A percentile compares a stretch with the other conserved stretches of the same genome.
Evolutionary conservation across 164 flowering plant genomes (phyloP).

Genomic region (Annona squamosa): DNA sequence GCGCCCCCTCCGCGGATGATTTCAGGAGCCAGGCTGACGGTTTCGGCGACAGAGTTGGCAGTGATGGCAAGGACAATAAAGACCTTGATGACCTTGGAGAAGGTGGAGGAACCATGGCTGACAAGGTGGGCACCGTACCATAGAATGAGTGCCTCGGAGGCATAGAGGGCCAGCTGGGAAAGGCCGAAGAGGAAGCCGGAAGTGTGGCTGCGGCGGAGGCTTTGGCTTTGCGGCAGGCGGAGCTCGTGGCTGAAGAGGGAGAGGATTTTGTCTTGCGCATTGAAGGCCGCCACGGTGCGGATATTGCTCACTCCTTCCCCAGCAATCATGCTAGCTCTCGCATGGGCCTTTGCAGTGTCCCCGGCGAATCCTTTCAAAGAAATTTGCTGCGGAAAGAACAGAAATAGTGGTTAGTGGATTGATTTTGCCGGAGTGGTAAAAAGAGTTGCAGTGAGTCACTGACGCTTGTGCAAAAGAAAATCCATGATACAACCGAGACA

Average conservation of each 20-base stretch:
- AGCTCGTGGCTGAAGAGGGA: constrained; percentile 75
- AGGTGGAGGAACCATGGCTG: constrained; percentile 72
- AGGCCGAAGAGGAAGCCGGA: constrained; percentile 85
- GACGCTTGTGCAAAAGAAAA: too few species aligned
- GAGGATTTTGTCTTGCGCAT: constrained; percentile 83
- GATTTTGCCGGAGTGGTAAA: not conserved
- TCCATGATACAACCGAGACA: too few species aligned
- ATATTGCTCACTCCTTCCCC: constrained; percentile 99
- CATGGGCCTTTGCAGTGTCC: constrained; percentile 97
- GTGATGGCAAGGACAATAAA: constrained; percentile 90
- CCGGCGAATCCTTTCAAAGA: constrained; percentile 97
- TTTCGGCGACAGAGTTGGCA: constrained; percentile 93
- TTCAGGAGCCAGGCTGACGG: constrained; percentile 95
- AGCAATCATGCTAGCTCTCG: constrained; percentile 96
- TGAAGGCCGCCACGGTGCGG: constrained; percentile 94
- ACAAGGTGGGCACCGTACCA: constrained; percentile 96
- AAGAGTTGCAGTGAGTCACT: too few species aligned
- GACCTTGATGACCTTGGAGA: constrained; percentile 91
- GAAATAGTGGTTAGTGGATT: constrained; percentile 4
- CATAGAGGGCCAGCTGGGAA: constrained; percentile 87
- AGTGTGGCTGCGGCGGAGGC: constrained; percentile 66
- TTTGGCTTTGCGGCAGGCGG: constrained; percentile 52
- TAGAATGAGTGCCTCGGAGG: constrained; percentile 84
- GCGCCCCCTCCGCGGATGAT: constrained; percentile 89
- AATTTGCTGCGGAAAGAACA: constrained; percentile 56